Conservation (phyloP, 1,139 yeast genomes). For the Hanseniaspora sp. region DNA sequence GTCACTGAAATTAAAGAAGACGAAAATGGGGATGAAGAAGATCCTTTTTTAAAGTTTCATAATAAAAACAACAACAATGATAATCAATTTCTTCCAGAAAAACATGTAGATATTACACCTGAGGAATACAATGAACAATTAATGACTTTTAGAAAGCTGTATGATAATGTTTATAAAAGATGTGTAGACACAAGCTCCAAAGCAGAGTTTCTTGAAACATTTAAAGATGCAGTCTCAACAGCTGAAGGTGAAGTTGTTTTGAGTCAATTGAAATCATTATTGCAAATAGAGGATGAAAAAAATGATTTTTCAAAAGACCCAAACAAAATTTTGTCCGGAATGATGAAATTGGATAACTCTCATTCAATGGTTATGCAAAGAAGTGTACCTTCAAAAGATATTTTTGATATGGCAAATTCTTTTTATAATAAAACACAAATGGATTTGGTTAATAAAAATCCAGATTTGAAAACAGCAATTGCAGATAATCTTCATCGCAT, state of each 20-base stretch:
- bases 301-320: not conserved
- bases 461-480: not conserved
- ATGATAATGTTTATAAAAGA: not conserved
- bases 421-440: slow-evolving; percentile 1
- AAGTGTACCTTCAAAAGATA: not conserved
- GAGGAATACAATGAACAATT: not conserved
- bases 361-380: not conserved
- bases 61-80: not conserved
- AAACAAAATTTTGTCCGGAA: not conserved
- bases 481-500: not conserved
- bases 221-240: not conserved
- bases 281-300: not conserved
- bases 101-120: not conserved
- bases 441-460: not conserved
- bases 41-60: not conserved
- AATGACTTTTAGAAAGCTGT: not conserved
- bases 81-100: not conserved
- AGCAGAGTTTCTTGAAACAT: slow-evolving; percentile 1
- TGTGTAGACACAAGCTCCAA: not conserved
- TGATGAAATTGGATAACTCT: not conserved
- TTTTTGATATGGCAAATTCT: not conserved
- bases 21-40: slow-evolving; percentile 14
- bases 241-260: not conserved
- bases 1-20: slow-evolving; percentile 35
- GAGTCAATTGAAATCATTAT: not conserved